Conservation (phyloP, 2,329 filamentous ascomycete species). For the Phialophora chinensis region DNA sequence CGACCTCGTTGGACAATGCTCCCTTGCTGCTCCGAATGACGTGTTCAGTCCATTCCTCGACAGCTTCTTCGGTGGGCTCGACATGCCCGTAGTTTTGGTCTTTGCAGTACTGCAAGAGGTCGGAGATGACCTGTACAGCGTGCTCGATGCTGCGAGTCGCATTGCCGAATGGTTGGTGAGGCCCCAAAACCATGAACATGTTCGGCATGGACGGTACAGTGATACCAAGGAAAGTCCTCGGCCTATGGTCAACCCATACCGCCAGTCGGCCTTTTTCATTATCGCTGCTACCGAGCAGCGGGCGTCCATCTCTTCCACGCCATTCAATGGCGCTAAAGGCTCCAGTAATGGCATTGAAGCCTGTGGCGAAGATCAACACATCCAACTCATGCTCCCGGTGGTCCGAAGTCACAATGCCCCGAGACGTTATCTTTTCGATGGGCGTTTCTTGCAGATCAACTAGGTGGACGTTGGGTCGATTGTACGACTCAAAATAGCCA, state of each 20-base stretch:
- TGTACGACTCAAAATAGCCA: constrained; percentile 58
- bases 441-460: constrained; percentile 51
- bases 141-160: constrained; percentile 43
- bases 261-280: constrained; percentile 47
- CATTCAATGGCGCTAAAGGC: constrained; percentile 49
- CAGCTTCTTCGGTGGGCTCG: constrained; percentile 51
- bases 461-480: constrained; percentile 54
- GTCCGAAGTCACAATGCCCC: constrained; percentile 37
- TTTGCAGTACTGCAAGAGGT: constrained; percentile 40
- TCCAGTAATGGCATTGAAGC: constrained; percentile 46
- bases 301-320: constrained; percentile 44
- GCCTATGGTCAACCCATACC: background rate
- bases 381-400: constrained; percentile 9
- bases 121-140: constrained; percentile 48
- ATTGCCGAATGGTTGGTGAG: constrained; percentile 52
- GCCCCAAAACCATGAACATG: constrained; percentile 60
- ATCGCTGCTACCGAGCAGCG: constrained; percentile 44
- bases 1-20: constrained; percentile 46
- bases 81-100: constrained; percentile 35
- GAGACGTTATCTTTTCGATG: constrained; percentile 46
- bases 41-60: constrained; percentile 56
- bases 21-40: constrained; percentile 56
- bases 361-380: constrained; percentile 48
- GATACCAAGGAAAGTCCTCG: constrained; percentile 28
- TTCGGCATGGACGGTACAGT: constrained; percentile 53